Conservation (phyloP, 495 filamentous ascomycete genomes). For the Podospora anserina region DNA sequence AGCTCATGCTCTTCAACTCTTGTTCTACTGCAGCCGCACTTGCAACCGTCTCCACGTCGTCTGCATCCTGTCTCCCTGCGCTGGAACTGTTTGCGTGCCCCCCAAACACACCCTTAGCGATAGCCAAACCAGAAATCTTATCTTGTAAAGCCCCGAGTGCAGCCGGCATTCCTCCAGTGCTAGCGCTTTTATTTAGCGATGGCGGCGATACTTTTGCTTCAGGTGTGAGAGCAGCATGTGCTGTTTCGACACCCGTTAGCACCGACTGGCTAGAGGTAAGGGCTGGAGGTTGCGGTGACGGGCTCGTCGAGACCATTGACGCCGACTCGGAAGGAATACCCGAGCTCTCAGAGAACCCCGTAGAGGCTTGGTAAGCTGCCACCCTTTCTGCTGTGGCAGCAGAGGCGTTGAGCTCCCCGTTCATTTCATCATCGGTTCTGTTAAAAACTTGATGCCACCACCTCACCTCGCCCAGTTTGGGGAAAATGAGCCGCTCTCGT, state of each 20-base stretch:
- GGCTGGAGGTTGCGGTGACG: slow-evolving; percentile 34
- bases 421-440: slow-evolving; percentile 88
- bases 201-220: slow-evolving; percentile 27
- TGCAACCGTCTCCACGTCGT: slow-evolving; percentile 8
- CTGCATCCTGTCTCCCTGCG: slow-evolving; percentile 16
- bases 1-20: slow-evolving; percentile 37
- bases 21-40: slow-evolving; percentile 22
- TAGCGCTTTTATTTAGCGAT: slow-evolving; percentile 40
- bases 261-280: slow-evolving; percentile 42
- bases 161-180: slow-evolving; percentile 39
- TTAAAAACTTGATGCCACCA: slow-evolving; percentile 95
- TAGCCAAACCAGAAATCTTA: slow-evolving; percentile 46
- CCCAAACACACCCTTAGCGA: slow-evolving; percentile 36
- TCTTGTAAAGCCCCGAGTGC: slow-evolving; percentile 45
- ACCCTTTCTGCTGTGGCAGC: slow-evolving; percentile 34
- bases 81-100: slow-evolving; percentile 11
- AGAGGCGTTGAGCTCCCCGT: slow-evolving; percentile 56
- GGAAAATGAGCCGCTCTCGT: slow-evolving; percentile 81
- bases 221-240: slow-evolving; percentile 40
- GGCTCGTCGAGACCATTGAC: slow-evolving; percentile 22
- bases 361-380: slow-evolving; percentile 27
- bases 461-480: slow-evolving; percentile 59
- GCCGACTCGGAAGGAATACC: slow-evolving; percentile 24
- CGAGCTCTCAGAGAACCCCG: slow-evolving; percentile 21
- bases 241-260: slow-evolving; percentile 40